Evolutionary conservation across 2,329 filamentous ascomycete species (phyloP), one percentile per base, ranked within the genome.

Genomic region (Grosmannia clavigera): DNA sequence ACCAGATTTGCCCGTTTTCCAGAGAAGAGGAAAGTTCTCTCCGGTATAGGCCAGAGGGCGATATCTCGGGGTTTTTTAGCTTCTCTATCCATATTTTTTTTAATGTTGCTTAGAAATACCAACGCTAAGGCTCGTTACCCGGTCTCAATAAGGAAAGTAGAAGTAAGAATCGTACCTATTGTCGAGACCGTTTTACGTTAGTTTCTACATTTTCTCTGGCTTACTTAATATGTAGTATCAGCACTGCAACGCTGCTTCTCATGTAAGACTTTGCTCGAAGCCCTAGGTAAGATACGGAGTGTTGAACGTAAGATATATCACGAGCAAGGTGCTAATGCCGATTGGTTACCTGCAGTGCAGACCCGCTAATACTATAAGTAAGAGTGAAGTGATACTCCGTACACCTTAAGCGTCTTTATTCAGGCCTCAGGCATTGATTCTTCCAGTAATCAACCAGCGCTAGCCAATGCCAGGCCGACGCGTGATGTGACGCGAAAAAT

Each of bases 401-500:
- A 50, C 5, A 7, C 22, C n/a, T 22, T 22, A 22, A 12, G 19
- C 46, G n/a, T 12, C n/a, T 6, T 25, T 14, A 22, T 56, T 5
- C 25, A 5, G 19, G 53, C 54, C 54, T 56, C 22, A 56, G 54
- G 48, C 57, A 52, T 19, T 9, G 22, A 29, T 55, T 27, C 6
- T 22, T 16, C 31, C 29, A 19, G 43, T 43, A 46, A 46, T 46
- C 22, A 51, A 27, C 10, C 25, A 29, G 48, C 48, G 22, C 7
- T 19, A 29, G 16, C 14, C 50, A 19, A 29, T 40, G 38, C 38
- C 25, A 29, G 16, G n/a, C 43, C 33, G 48, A 64, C 61, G 61
- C 65, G 65, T 60, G 61, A 64, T 62, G 65, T 65, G 65, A 65
- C 65, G 65, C 65, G 65, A 64, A 62, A 63, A 61, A 58, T 46